Base-by-base conservation (phyloP, 768 basidiomycete genomes). In the Pisolithus sp. region DNA sequence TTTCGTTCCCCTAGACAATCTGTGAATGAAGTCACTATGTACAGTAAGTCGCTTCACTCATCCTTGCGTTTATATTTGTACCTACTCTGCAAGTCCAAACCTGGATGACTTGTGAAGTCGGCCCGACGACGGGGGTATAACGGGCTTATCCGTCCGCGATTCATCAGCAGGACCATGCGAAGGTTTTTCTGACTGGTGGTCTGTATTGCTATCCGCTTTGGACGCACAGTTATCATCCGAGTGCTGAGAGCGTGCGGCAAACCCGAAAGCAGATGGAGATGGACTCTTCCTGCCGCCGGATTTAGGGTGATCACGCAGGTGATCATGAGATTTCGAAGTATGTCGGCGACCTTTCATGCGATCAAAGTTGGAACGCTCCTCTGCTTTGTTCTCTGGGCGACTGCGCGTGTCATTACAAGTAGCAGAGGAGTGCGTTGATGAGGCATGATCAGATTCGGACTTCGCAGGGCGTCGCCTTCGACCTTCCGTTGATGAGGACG, bases 11-110 rank as follows among this genome's bases (percentile, higher is more conserved):
- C 49, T 64, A 10, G 66, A 61, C 41, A 68, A 37, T 28, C 52
- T 68, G 13, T 60, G 64, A 9, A 68, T 38, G 30, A 69, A 62
- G n/a, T 60, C 66, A 23, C 66, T 68, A n/a, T n/a, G 20, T 31
- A 44, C n/a, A 17, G 61, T 56, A 59, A 57, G 13, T 42, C 8
- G n/a, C 23, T 46, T 21, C 15, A 30, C 48, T 21, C 24, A 31
- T 34, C 10, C 24, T 44, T 43, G 42, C 10, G 42, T 2, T n/a
- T 43, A 31, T 18, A 8, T 23, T 1, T 36, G 30, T 17, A 55
- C 68, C 62, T 50, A 68, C 66, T 68, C 66, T 46, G 60, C 55
- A 26, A 68, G 58, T 31, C 57, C 55, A 48, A 63, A 48, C 46
- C 56, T 64, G 43, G 58, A 26, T 18, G 56, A 36, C 49, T 60